Evolutionary conservation across 176 grass and related monocot species (phyloP).

Genomic region (Puya raimondii): DNA sequence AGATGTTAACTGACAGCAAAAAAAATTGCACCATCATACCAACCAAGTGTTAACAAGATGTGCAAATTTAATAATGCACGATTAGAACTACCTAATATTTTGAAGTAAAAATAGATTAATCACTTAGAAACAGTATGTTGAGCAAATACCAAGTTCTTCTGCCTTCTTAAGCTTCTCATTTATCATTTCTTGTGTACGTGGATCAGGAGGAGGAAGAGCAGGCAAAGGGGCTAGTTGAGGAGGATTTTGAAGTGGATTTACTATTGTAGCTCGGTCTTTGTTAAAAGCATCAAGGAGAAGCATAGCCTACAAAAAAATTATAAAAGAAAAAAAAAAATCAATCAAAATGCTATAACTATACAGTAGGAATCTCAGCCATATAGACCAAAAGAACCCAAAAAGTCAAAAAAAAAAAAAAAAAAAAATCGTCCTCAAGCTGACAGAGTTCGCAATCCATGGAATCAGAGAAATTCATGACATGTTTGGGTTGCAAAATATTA

Average conservation of each 20-base stretch:
- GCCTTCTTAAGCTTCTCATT: constrained; percentile 92
- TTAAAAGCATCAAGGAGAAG: constrained; percentile 80
- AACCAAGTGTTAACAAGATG: too few species aligned
- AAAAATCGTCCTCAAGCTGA: neutral
- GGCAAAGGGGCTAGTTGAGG: constrained; percentile 30
- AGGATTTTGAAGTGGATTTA: constrained; percentile 44
- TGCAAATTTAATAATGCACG: constrained; percentile 10
- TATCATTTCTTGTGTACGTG: constrained; percentile 81
- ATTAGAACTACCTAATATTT: constrained; percentile 7
- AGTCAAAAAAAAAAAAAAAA: constrained; percentile 16
- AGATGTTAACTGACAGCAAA: neutral
- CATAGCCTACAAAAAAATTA: constrained; percentile 43
- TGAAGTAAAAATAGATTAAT: constrained; percentile 12
- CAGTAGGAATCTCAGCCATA: neutral
- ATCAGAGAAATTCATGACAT: neutral
- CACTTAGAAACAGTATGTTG: neutral
- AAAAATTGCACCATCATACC: constrained; percentile 1
- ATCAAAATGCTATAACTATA: neutral
- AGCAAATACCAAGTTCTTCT: constrained; percentile 68
- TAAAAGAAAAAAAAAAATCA: neutral
- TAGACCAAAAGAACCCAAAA: neutral
- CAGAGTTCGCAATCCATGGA: neutral
- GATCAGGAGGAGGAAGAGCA: constrained; percentile 50
- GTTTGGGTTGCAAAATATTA: constrained; percentile 12
- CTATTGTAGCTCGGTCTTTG: constrained; percentile 70